phyloP scores from a whole-genome alignment of 2,329 filamentous ascomycete genomes.

The Cercospora zeina region DNA sequence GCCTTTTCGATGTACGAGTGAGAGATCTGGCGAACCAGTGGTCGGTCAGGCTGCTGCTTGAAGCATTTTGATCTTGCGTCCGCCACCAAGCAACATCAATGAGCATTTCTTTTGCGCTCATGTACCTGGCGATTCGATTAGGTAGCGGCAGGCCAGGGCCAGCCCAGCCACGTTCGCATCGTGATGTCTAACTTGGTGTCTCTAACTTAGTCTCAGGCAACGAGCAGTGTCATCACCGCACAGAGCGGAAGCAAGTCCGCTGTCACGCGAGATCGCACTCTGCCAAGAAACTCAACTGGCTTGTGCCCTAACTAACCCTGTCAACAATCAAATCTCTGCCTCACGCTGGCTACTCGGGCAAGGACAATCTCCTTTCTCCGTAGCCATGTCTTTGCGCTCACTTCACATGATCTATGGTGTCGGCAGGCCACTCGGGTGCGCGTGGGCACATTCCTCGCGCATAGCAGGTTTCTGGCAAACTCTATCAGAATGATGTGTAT shows the following conservation, averaged over 20 bases:
- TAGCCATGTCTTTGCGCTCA: not conserved
- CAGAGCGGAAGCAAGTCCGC: not conserved
- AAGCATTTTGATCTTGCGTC: not conserved
- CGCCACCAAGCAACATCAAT: not conserved
- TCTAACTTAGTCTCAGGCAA: not conserved
- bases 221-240: not conserved
- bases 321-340: not conserved
- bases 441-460: not conserved
- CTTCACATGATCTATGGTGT: not conserved
- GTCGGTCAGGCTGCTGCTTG: not conserved
- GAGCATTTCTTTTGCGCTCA: not conserved
- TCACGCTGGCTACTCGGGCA: not conserved
- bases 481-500: slow-evolving; percentile 22
- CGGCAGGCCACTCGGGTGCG: not conserved
- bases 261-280: not conserved
- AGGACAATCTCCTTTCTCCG: not conserved
- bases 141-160: not conserved
- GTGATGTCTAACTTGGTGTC: not conserved
- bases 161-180: not conserved
- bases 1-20: too few species aligned
- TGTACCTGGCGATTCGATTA: not conserved
- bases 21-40: not conserved
- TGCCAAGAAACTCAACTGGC: slow-evolving; percentile 6
- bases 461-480: slow-evolving; percentile 19
- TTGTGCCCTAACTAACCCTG: not conserved